Evolutionary conservation across 352 stramenopile genomes (phyloP), one percentile per base, ranked within the genome.

Genomic region (Globisporangium carolinianum): DNA sequence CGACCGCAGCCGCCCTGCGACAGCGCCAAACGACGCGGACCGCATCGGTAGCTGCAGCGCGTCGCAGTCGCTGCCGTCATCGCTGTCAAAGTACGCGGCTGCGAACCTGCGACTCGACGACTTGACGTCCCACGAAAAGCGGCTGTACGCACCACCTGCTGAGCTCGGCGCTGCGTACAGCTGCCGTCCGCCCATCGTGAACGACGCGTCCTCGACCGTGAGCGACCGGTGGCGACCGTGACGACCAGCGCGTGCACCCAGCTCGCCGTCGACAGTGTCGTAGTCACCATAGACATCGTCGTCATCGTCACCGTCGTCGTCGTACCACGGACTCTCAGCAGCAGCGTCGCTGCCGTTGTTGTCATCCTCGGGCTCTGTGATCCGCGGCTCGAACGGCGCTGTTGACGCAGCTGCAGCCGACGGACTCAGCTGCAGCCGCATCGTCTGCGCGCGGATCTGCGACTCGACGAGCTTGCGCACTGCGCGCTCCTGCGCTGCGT

Each of bases 381-480:
- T 12, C 12, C 2, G 24, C 32, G 45, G 35, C 49, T 14, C 17
- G 7, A 49, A 10, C 3, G 24, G 14, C 14, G 61, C 47, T 35
- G 69, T 67, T n/a, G 65, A 61, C 24, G 24, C 24, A 32, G 1
- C 24, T 32, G 24, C 24, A 32, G 24, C 24, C 39, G 69, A 54
- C 11, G 53, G 42, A 39, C 76, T 75, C 14, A 85, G 61, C 53
- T 86, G 73, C 57, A 86, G 53, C 39, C 71, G 58, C 68, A 81
- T 75, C 18, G 70, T 81, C 53, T 83, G 83, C 39, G 74, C 66
- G 42, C 76, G 74, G 65, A 87, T 78, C 65, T 90, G 76, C 9
- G 79, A 76, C 14, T 68, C 62, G 37, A 92, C 69, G 37, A 91
- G 72, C 47, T 79, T 79, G 46, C 87, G 73, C 45, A 95, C 72